Base-by-base conservation (phyloP, 2,329 filamentous ascomycete genomes). In the Hansfordia pulvinata region DNA sequence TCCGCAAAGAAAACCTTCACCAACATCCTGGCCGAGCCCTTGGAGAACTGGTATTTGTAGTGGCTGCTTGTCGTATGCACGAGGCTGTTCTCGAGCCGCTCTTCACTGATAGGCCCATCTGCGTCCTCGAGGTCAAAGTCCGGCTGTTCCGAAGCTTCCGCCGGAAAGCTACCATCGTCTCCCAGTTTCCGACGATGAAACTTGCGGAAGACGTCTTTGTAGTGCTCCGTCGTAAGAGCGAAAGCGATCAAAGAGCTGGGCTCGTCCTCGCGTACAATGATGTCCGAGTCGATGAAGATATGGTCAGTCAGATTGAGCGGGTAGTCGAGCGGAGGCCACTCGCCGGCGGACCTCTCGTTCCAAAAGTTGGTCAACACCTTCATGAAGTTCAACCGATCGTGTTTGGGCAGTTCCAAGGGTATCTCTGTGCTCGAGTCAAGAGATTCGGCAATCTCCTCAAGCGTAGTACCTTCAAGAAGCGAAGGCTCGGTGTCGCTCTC, bases 1-100 rank as follows among this genome's bases (percentile, higher is more conserved):
- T 96, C 90, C 0, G 90, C 90, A 43, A 92, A 98, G 53, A 98
- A 96, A 24, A 98, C 90, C 54, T 98, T 98, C 61, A 92, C 96
- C 26, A 88, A 78, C 69, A 94, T 93, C 42, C 80, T 83, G 3
- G 92, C 88, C n/a, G 81, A 76, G 1, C 88, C 85, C 47, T 94
- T 86, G 16, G 78, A 77, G 53, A 96, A 98, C 33, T 93, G 84
- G 47, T 94, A 98, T 46, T 92, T 92, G 38, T 94, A 74, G 50
- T 98, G 90, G 2, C 84, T 93, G 19, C 88, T 86, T 1, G 83
- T 92, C 17, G 77, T 69, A 35, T 84, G 74, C 17, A 93, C 62
- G 15, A 98, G 62, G 19, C 84, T 90, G 36, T 80, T 77, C 50
- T 98, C 86, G 8, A 96, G 70, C 26, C 81, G 81, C 2, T 68